Percentiles rank a stretch among this genome's conserved stretches.
phyloP scores from a whole-genome alignment of 106 monocot species.

The Acanthochlamys bracteata region DNA sequence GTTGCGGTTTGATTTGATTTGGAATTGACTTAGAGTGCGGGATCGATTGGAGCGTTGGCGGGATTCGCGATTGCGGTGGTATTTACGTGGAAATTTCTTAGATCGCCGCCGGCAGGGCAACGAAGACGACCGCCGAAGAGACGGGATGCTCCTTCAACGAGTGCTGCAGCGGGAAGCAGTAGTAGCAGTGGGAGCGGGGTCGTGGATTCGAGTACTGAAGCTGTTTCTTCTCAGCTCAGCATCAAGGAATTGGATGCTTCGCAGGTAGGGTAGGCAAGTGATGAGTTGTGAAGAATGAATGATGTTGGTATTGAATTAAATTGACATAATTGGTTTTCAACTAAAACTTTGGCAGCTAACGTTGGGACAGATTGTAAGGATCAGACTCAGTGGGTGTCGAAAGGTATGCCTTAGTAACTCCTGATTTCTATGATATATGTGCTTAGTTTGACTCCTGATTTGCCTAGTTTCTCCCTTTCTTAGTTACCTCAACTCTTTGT shows the following conservation, averaged over 20 bases:
- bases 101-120: constrained; percentile 24
- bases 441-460: not conserved
- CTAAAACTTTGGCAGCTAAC: constrained; percentile 30
- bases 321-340: not conserved
- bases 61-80: constrained; percentile 69
- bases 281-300: too few species aligned
- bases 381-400: constrained; percentile 55
- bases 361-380: constrained; percentile 52
- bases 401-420: constrained; percentile 31
- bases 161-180: not conserved
- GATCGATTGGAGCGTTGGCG: constrained; percentile 61
- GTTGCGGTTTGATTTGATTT: not conserved
- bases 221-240: not conserved
- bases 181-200: not conserved
- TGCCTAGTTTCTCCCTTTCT: too few species aligned
- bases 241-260: constrained; percentile 2
- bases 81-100: constrained; percentile 66
- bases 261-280: constrained; percentile 7
- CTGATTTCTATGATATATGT: not conserved
- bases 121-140: constrained; percentile 28
- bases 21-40: constrained; percentile 24
- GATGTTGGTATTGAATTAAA: not conserved
- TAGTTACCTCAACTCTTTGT: too few species aligned
- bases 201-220: constrained; percentile 8
- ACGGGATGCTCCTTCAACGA: constrained; percentile 12